Evolutionary conservation across 805 yeast species (phyloP).

Genomic region (Candida nonsorbophila): DNA sequence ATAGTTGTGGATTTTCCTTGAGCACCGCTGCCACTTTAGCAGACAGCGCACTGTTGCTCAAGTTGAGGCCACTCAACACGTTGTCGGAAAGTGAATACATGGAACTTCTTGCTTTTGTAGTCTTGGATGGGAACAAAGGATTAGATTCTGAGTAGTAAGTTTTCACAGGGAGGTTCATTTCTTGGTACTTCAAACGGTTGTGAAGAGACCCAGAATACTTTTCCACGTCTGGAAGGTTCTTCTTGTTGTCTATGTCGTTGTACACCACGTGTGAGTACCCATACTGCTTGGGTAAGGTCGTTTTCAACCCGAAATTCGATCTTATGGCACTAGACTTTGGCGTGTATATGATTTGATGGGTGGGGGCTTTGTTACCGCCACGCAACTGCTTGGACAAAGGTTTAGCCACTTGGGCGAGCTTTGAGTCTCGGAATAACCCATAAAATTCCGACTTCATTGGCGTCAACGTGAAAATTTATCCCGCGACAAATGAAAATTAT

Average conservation of each 20-base stretch:
- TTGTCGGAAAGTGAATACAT: constrained; percentile 16
- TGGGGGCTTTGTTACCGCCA: constrained; percentile 39
- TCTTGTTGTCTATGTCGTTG: constrained; percentile 63
- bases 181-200: constrained; percentile 63
- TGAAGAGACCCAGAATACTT: constrained; percentile 54
- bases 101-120: constrained; percentile 13
- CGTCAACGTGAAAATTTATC: no score
- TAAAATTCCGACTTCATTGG: no score
- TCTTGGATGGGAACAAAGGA: constrained; percentile 37
- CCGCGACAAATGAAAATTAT: background rate
- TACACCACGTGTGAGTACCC: constrained; percentile 56
- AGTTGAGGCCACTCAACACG: constrained; percentile 26
- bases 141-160: constrained; percentile 24
- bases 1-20: constrained; percentile 39
- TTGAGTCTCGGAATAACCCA: constrained; percentile 33
- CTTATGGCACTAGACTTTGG: constrained; percentile 57
- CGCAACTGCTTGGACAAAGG: constrained; percentile 31
- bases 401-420: constrained; percentile 40
- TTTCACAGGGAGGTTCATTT: constrained; percentile 51
- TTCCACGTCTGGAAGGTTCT: constrained; percentile 68
- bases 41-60: constrained; percentile 20
- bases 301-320: constrained; percentile 75
- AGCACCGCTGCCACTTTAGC: constrained; percentile 27
- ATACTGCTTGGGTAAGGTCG: constrained; percentile 58
- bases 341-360: constrained; percentile 70